Percentiles rank a stretch among this genome's conserved stretches.
phyloP scores from a whole-genome alignment of 768 basidiomycete species.

The Panaeolus cyanescens region DNA sequence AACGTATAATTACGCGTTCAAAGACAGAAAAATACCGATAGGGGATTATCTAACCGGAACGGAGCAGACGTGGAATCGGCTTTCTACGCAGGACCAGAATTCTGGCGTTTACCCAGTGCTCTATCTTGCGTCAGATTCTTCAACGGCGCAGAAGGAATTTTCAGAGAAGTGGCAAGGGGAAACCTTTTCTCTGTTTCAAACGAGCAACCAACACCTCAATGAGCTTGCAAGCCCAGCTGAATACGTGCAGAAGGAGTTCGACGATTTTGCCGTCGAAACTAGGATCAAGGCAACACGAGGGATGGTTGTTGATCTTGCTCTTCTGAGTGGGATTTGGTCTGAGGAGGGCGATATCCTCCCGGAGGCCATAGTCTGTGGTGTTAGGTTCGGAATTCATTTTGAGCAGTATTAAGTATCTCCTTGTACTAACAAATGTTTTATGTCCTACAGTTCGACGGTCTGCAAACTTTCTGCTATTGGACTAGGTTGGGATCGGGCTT shows the following conservation, averaged over 20 bases:
- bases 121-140: slow-evolving; percentile 68
- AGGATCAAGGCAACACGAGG: slow-evolving; percentile 58
- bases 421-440: neutral
- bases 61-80: slow-evolving; percentile 40
- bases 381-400: slow-evolving; percentile 44
- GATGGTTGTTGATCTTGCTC: slow-evolving; percentile 68
- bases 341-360: slow-evolving; percentile 44
- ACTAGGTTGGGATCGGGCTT: slow-evolving; percentile 65
- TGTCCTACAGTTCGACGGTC: slow-evolving; percentile 51
- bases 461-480: slow-evolving; percentile 62
- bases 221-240: slow-evolving; percentile 50
- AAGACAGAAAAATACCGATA: slow-evolving; percentile 47
- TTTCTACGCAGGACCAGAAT: slow-evolving; percentile 18
- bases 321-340: slow-evolving; percentile 65
- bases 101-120: slow-evolving; percentile 34
- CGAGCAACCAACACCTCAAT: slow-evolving; percentile 41
- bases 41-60: slow-evolving; percentile 48
- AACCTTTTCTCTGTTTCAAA: slow-evolving; percentile 48
- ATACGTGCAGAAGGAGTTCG: slow-evolving; percentile 58
- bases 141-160: slow-evolving; percentile 43
- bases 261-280: slow-evolving; percentile 35
- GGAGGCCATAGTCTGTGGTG: slow-evolving; percentile 55
- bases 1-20: slow-evolving; percentile 45
- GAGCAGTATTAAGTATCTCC: neutral
- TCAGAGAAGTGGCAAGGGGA: slow-evolving; percentile 35